Evolutionary conservation across 2,329 filamentous ascomycete genomes (phyloP), one percentile per base, ranked within the genome.

Genomic region (Alternaria sp.): DNA sequence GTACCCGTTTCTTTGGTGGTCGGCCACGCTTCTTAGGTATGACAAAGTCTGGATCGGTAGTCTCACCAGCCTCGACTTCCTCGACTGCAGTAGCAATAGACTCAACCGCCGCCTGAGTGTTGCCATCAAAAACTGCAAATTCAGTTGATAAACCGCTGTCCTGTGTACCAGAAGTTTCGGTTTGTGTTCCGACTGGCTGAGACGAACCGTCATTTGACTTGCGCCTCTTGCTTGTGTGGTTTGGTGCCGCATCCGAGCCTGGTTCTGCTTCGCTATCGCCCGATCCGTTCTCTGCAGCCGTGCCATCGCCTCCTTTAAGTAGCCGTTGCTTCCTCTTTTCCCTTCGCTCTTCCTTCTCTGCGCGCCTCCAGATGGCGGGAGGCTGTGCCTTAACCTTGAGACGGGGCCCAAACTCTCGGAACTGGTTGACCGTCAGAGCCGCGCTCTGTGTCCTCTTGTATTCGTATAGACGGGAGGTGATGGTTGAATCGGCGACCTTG

Each of bases 401-500:
- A 14, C 70, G 69, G 60, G 91, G 88, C 57, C 89, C 88, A 50
- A 86, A 83, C 62, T 87, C 85, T 46, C 91, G 83, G 70, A 97
- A 97, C 69, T 97, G 90, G 61, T 93, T 90, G 21, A 99, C 91
- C 0, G 92, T 95, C 77, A 98, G 85, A 50, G 87, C 86, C 65
- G 92, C 92, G 60, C 90, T 93, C 62, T 92, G 90, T 0, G 94
- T 97, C 31, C 89, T 85, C 63, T 91, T 92, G 79, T 98, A 99
- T 73, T 99, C 95, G 65, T 93, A 89, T 9, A 99, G 81, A 61
- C 95, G 92, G 74, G 94, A 92, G 71, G 93, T 90, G 60, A 99
- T 92, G 7, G 95, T 99, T 61, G 92, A 86, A 65, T 96, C 96
- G 40, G 93, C 96, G 50, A 98, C 93, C 75, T 97, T 98, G 75